Evolutionary conservation across 805 yeast species (phyloP).

Genomic region (Wickerhamia fluorescens): DNA sequence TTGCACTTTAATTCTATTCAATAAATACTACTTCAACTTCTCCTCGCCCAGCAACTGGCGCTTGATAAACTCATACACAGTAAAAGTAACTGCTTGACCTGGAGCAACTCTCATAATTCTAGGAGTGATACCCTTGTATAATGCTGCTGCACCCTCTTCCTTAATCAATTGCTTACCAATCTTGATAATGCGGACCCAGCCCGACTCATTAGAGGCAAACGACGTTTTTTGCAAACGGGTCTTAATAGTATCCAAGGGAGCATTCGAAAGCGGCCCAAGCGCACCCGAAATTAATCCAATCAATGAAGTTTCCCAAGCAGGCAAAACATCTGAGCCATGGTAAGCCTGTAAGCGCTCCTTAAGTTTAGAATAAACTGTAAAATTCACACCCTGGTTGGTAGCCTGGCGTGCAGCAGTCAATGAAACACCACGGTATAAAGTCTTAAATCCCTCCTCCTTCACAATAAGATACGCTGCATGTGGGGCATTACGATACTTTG

Average conservation of each 20-base stretch:
- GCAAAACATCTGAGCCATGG: conserved; percentile 55
- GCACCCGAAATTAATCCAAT: conserved; percentile 95
- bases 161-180: conserved; percentile 75
- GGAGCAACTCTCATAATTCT: conserved; percentile 99
- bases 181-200: conserved; percentile 69
- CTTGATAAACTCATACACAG: conserved; percentile 88
- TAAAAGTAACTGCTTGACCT: conserved; percentile 97
- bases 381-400: conserved; percentile 96
- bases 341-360: conserved; percentile 62
- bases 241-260: conserved; percentile 95
- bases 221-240: conserved; percentile 93
- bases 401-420: conserved; percentile 98
- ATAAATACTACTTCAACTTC: conserved; percentile 14
- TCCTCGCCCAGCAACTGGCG: too few species aligned
- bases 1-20: too few species aligned
- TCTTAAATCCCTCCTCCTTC: conserved; percentile 84
- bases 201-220: conserved; percentile 58
- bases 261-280: conserved; percentile 94
- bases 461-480: conserved; percentile 82
- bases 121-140: conserved; percentile 96
- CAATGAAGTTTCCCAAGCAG: conserved; percentile 89
- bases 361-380: conserved; percentile 86
- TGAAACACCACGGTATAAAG: conserved; percentile 89
- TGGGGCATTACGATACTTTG: conserved; percentile 87
- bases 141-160: conserved; percentile 68